These are phyloP conservation scores for Stygiomarasmius scandens DNA, from an alignment of 1,284 basidiomycete species.

Conservation along the genomic window DNA sequence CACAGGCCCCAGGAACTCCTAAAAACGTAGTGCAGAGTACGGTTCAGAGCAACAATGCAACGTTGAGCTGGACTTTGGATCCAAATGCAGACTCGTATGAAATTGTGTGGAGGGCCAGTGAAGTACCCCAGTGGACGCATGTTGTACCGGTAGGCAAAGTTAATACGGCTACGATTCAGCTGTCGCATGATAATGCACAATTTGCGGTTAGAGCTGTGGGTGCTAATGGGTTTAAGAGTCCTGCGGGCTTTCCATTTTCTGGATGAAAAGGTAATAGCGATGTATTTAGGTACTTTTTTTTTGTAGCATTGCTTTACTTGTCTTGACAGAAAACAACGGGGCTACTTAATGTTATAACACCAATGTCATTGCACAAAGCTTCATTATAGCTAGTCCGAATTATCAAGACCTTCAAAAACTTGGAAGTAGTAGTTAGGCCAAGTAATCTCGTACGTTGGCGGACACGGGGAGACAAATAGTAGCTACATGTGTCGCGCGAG, in stretches of 20 bases:
- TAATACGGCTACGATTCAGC: constrained; percentile 39
- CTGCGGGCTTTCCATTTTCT: constrained; percentile 12
- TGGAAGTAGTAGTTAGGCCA: no score
- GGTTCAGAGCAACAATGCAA: constrained; percentile 55
- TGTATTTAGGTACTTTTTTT: no score
- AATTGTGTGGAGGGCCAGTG: constrained; percentile 52
- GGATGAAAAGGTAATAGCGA: neutral
- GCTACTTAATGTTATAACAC: no score
- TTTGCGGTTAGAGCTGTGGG: constrained; percentile 33
- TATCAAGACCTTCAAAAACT: no score
- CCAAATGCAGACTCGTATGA: constrained; percentile 47
- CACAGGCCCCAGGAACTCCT: constrained; percentile 54
- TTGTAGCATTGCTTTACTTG: no score
- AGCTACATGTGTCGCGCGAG: no score
- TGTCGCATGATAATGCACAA: constrained; percentile 56
- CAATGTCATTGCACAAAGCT: no score
- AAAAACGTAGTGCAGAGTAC: constrained; percentile 48
- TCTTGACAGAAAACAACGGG: no score
- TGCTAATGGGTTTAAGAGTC: constrained; percentile 11
- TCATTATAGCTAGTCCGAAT: no score
- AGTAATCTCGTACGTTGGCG: no score
- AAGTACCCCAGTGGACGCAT: constrained; percentile 50
- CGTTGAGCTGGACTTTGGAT: constrained; percentile 47
- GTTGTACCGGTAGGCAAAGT: constrained; percentile 51
- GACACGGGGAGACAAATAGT: no score